These are phyloP conservation scores for Tephrocybe sp. DNA, from an alignment of 768 basidiomycete species.

Conservation along the genomic window DNA sequence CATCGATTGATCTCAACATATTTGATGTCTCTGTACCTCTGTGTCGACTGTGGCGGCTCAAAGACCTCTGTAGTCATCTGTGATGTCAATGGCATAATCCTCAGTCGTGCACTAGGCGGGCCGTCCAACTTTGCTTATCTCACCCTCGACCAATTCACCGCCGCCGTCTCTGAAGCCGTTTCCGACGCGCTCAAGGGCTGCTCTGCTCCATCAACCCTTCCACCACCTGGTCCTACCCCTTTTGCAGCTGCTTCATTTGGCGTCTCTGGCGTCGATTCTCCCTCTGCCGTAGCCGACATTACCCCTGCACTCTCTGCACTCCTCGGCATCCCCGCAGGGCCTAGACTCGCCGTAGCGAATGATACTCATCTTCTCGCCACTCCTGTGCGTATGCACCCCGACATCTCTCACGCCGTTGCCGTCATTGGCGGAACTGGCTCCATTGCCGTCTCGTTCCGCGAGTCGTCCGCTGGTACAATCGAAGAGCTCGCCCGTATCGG, in stretches of 20 bases:
- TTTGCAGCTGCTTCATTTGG: slow-evolving; percentile 83
- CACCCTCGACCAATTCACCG: slow-evolving; percentile 57
- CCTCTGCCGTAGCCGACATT: slow-evolving; percentile 57
- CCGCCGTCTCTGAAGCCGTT: slow-evolving; percentile 52
- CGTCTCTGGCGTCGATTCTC: slow-evolving; percentile 79
- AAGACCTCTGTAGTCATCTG: slow-evolving; percentile 81
- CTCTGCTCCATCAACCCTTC: slow-evolving; percentile 32
- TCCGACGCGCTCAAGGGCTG: slow-evolving; percentile 53
- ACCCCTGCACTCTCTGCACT: slow-evolving; percentile 54
- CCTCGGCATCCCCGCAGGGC: slow-evolving; percentile 56
- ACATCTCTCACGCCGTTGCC: slow-evolving; percentile 63
- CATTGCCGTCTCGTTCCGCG: slow-evolving; percentile 66
- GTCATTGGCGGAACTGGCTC: slow-evolving; percentile 85
- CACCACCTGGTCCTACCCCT: slow-evolving; percentile 27
- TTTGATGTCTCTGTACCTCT: slow-evolving; percentile 66
- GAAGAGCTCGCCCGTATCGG: slow-evolving; percentile 70
- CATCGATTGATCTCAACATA: not conserved
- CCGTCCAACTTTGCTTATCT: slow-evolving; percentile 89
- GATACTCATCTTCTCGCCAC: slow-evolving; percentile 86
- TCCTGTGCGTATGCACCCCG: slow-evolving; percentile 62
- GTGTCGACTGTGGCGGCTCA: slow-evolving; percentile 87
- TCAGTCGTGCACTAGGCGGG: slow-evolving; percentile 70
- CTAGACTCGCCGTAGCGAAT: slow-evolving; percentile 65
- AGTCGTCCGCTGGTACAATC: slow-evolving; percentile 36
- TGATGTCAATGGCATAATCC: slow-evolving; percentile 53